These are phyloP conservation scores for Vitis rotundifolia DNA, from an alignment of 164 flowering plant species.

Conservation along the genomic window DNA sequence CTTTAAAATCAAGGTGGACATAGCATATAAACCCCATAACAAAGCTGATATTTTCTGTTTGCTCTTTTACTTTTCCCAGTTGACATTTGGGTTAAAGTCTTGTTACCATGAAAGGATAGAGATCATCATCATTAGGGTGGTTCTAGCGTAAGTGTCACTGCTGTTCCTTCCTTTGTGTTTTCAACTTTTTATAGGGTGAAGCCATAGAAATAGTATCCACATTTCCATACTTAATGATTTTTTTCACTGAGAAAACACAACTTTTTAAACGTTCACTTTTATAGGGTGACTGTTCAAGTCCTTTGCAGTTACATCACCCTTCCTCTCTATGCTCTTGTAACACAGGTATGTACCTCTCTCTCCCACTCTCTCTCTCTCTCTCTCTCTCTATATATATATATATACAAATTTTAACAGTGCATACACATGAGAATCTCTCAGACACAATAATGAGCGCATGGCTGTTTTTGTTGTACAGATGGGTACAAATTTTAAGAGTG, in stretches of 20 bases:
- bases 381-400: too few species aligned
- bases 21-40: not conserved
- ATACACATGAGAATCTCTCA: too few species aligned
- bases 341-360: constrained; percentile 40
- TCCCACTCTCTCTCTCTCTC: too few species aligned
- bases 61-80: constrained; percentile 23
- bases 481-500: constrained; percentile 58
- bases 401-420: too few species aligned
- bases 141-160: constrained; percentile 52
- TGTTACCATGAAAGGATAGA: constrained; percentile 57
- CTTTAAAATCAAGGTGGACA: too few species aligned
- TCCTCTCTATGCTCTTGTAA: constrained; percentile 74
- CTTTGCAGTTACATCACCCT: constrained; percentile 68
- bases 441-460: too few species aligned
- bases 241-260: not conserved
- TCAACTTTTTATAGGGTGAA: not conserved
- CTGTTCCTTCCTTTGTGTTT: not conserved
- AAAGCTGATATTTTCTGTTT: not conserved
- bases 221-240: not conserved
- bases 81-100: constrained; percentile 56
- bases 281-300: constrained; percentile 60
- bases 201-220: not conserved
- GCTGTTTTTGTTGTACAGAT: constrained; percentile 31
- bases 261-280: constrained; percentile 1
- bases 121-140: constrained; percentile 43